phyloP scores from a whole-genome alignment of 768 basidiomycete genomes.

The Termitomyces sp. region DNA sequence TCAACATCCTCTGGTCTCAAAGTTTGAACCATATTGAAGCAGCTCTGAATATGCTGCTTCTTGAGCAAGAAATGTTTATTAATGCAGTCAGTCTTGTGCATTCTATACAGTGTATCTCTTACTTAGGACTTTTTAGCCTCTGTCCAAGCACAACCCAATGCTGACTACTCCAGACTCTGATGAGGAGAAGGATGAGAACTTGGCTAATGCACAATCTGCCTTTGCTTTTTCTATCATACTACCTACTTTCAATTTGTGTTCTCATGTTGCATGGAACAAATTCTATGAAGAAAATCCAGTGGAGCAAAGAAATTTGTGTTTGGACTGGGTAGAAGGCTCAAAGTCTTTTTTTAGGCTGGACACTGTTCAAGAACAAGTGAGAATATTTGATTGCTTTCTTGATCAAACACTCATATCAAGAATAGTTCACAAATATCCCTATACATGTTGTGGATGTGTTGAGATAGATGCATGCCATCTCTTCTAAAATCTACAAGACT shows the following conservation, averaged over 20 bases:
- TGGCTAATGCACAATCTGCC: too few relatives aligned
- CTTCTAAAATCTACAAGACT: background rate
- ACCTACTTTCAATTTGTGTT: background rate
- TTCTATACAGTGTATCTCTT: background rate
- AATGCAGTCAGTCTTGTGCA: too few relatives aligned
- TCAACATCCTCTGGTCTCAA: too few relatives aligned
- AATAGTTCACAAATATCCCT: background rate
- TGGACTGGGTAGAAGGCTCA: background rate
- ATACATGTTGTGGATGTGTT: background rate
- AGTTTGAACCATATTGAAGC: too few relatives aligned
- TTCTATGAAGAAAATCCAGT: too few relatives aligned
- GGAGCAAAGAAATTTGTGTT: background rate
- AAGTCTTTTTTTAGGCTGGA: background rate
- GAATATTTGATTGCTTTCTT: background rate
- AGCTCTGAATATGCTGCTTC: too few relatives aligned
- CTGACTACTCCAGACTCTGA: too few relatives aligned
- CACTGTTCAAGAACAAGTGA: background rate
- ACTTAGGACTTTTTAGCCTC: background rate
- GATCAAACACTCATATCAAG: background rate
- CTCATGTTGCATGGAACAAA: too few relatives aligned
- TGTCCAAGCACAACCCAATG: background rate
- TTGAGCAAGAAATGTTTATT: too few relatives aligned
- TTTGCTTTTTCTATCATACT: too few relatives aligned
- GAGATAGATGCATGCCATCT: background rate
- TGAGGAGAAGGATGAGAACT: too few relatives aligned